Percentiles rank a stretch among this genome's conserved stretches.
These are phyloP conservation scores for Ophiostoma pallidulum DNA, from an alignment of 2,329 filamentous ascomycete species.

Conservation along the genomic window DNA sequence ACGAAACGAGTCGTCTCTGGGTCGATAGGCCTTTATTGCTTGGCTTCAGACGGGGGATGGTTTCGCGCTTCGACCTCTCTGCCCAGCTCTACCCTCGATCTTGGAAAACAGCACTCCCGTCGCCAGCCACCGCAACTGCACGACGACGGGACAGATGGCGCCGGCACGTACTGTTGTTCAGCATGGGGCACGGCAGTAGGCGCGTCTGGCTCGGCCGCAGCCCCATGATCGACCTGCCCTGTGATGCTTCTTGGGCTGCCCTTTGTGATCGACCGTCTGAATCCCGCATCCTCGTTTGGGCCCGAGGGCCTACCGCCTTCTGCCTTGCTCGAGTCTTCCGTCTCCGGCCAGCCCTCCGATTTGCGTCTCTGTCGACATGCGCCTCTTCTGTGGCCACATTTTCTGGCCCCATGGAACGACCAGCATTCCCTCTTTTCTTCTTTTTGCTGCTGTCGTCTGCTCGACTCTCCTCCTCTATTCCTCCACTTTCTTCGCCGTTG, in stretches of 20 bases:
- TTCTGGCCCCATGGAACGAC: too few species aligned
- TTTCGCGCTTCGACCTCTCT: too few species aligned
- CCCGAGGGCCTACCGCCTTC: not conserved
- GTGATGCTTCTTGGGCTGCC: not conserved
- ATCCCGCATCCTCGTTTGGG: constrained; percentile 2
- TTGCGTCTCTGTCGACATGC: not conserved
- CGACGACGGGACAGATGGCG: too few species aligned
- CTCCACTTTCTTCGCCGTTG: constrained; percentile 7
- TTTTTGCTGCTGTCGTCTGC: not conserved
- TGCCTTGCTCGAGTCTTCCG: not conserved
- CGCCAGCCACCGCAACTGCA: too few species aligned
- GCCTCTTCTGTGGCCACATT: too few species aligned
- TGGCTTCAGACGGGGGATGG: too few species aligned
- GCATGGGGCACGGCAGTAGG: too few species aligned
- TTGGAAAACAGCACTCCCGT: too few species aligned
- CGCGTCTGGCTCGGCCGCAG: constrained; percentile 1
- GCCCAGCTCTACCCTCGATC: too few species aligned
- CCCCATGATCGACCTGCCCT: constrained; percentile 2
- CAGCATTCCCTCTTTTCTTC: not conserved
- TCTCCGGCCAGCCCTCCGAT: not conserved
- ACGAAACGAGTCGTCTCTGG: too few species aligned
- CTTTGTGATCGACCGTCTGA: constrained; percentile 11
- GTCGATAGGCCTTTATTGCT: too few species aligned
- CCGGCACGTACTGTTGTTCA: too few species aligned
- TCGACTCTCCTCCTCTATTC: not conserved